phyloP scores from a whole-genome alignment of 1,139 yeast genomes.

The Scheffersomyces stambukii region DNA sequence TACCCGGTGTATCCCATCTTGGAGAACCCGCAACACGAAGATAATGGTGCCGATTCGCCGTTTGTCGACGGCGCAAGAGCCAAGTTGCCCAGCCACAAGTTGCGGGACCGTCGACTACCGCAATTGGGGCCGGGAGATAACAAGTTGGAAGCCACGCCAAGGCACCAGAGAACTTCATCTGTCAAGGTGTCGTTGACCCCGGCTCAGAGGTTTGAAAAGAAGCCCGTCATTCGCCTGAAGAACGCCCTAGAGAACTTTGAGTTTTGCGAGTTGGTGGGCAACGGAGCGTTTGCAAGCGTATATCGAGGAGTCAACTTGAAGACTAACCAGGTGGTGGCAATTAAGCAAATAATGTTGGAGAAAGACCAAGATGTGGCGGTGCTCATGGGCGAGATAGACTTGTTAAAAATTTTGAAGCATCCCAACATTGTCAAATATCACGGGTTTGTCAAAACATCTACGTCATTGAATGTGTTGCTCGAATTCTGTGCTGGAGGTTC shows the following conservation, averaged over 20 bases:
- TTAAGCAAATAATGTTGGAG: constrained; percentile 71
- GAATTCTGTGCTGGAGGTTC: constrained; percentile 85
- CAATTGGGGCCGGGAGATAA: constrained; percentile 4
- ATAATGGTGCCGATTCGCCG: constrained; percentile 7
- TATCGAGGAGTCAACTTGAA: constrained; percentile 70
- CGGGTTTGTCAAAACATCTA: constrained; percentile 73
- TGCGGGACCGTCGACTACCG: constrained; percentile 3
- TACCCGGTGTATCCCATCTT: no score
- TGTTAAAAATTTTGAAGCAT: constrained; percentile 77
- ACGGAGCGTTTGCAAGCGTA: constrained; percentile 93
- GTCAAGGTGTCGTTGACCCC: constrained; percentile 50
- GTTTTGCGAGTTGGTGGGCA: constrained; percentile 74
- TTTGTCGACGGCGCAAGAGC: constrained; percentile 3
- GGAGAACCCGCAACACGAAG: constrained; percentile 3
- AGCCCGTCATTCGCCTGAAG: constrained; percentile 32
- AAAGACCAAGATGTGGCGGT: constrained; percentile 41
- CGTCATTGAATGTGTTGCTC: constrained; percentile 67
- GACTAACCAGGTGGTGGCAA: constrained; percentile 73
- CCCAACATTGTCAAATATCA: constrained; percentile 85
- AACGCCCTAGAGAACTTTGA: constrained; percentile 52
- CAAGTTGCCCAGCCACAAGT: constrained; percentile 2
- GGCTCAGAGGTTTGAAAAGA: constrained; percentile 47
- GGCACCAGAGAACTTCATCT: constrained; percentile 25
- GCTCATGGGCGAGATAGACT: constrained; percentile 79
- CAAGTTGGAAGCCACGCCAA: constrained; percentile 14